Evolutionary conservation across 1,284 basidiomycete species (phyloP).

Genomic region (Irpex sp.): DNA sequence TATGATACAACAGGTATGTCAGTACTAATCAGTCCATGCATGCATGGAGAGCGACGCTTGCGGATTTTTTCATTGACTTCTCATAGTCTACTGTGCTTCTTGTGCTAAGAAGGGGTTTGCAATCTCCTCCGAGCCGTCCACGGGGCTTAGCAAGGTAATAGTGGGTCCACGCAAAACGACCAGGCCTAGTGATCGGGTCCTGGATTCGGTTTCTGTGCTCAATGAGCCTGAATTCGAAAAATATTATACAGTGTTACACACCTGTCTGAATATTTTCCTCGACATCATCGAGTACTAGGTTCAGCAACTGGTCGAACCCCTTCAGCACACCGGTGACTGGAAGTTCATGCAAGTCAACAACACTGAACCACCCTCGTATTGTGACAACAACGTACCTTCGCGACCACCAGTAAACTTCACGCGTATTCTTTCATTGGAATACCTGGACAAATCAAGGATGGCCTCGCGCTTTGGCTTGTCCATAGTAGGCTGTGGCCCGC

Average conservation of each 20-base stretch:
- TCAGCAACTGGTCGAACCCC: constrained; percentile 95
- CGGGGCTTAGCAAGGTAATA: constrained; percentile 87
- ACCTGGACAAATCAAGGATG: constrained; percentile 94
- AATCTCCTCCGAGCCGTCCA: constrained; percentile 90
- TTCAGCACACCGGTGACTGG: constrained; percentile 90
- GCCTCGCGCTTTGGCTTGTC: constrained; percentile 94
- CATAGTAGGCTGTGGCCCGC: constrained; percentile 43
- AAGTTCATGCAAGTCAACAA: constrained; percentile 5
- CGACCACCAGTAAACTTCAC: constrained; percentile 97
- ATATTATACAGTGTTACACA: constrained; percentile 26
- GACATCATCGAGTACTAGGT: constrained; percentile 91
- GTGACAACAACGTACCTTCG: constrained; percentile 62
- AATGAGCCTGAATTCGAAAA: not conserved
- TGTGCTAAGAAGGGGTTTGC: constrained; percentile 74
- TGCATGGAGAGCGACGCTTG: not conserved
- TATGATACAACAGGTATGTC: not conserved
- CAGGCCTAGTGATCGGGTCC: constrained; percentile 72
- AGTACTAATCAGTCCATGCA: not conserved
- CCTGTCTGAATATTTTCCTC: constrained; percentile 68
- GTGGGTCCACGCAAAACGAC: constrained; percentile 91
- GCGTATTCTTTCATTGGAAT: constrained; percentile 87
- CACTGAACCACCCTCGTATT: not conserved
- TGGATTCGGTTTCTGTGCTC: constrained; percentile 58
- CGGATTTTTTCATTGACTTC: not conserved
- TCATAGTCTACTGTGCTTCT: constrained; percentile 24